Evolutionary conservation across 1,139 yeast genomes (phyloP), one percentile per base, ranked within the genome.

Genomic region (Diutina siamensis): DNA sequence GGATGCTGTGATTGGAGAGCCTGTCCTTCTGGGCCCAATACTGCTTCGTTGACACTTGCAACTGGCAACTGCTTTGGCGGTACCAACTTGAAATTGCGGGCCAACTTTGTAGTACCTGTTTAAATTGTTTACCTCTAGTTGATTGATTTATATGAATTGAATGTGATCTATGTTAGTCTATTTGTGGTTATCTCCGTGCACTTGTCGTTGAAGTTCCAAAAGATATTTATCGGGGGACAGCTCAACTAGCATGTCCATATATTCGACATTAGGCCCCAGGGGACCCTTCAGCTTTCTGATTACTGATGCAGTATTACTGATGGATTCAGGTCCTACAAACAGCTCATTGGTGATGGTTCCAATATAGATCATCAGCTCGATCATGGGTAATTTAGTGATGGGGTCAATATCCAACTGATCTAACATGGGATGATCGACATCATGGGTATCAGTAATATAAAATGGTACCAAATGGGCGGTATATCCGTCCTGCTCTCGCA

Each of bases 401-500:
- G 19, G 47, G 46, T 47, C 45, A 7, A 49, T 50, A 1, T 34
- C 42, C 4, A 33, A 19, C n/a, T 67, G 62, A 12, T 60, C 54
- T 3, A 38, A 15, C n/a, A 25, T 20, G 3, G 42, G 42, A 17
- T 38, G 42, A 17, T 8, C 19, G 18, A n/a, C 2, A 10, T 38
- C 15, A 8, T 15, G 7, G 3, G 31, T 25, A 2, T 15, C 33
- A 15, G 42, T 38, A 33, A 82, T 65, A 50, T 73, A 72, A 57
- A 87, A 87, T 2, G 79, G 78, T 1, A 88, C 81, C n/a, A 67
- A 62, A 53, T 83, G 86, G 2, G 78, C 67, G 0, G 87, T 70
- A 60, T 89, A 89, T 0, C 97, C 97, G 56, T 87, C 88, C 58
- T 88, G 87, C 56, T 89, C 97, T 46, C 97, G 67, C 17, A 78